These are phyloP conservation scores for Sambucus nigra DNA, from an alignment of 129 eudicot genomes.

Conservation along the genomic window DNA sequence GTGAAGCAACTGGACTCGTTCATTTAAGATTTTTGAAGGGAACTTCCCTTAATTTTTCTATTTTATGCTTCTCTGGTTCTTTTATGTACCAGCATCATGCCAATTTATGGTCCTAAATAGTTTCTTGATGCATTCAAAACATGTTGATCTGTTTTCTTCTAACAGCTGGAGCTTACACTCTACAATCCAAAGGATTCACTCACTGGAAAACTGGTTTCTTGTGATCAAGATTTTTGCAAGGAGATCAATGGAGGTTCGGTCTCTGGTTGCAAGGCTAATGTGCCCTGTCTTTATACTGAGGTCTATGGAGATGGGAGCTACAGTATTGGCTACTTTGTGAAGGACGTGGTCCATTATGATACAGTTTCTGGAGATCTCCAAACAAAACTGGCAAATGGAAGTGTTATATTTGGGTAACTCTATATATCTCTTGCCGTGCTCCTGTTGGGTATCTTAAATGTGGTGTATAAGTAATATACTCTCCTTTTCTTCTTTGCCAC, in stretches of 20 bases:
- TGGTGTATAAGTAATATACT: not conserved
- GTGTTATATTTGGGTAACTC: conserved; percentile 67
- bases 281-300: conserved; percentile 54
- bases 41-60: too few species aligned
- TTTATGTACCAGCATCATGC: not conserved
- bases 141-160: conserved; percentile 5
- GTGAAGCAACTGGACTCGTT: too few species aligned
- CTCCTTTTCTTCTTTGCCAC: not conserved
- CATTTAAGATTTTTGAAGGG: too few species aligned
- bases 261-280: conserved; percentile 42
- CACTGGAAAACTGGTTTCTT: conserved; percentile 43
- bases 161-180: conserved; percentile 70
- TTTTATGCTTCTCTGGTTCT: conserved; percentile 1
- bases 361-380: conserved; percentile 78
- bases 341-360: conserved; percentile 69
- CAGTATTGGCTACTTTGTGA: conserved; percentile 66
- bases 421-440: not conserved
- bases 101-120: not conserved
- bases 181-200: conserved; percentile 61
- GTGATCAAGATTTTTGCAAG: conserved; percentile 44
- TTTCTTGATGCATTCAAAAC: not conserved
- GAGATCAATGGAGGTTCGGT: conserved; percentile 47
- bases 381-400: conserved; percentile 69
- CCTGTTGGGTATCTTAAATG: not conserved
- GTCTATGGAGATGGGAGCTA: conserved; percentile 70